These are phyloP conservation scores for Brasilioporus rufonigricans DNA, from an alignment of 768 basidiomycete species.

Conservation along the genomic window DNA sequence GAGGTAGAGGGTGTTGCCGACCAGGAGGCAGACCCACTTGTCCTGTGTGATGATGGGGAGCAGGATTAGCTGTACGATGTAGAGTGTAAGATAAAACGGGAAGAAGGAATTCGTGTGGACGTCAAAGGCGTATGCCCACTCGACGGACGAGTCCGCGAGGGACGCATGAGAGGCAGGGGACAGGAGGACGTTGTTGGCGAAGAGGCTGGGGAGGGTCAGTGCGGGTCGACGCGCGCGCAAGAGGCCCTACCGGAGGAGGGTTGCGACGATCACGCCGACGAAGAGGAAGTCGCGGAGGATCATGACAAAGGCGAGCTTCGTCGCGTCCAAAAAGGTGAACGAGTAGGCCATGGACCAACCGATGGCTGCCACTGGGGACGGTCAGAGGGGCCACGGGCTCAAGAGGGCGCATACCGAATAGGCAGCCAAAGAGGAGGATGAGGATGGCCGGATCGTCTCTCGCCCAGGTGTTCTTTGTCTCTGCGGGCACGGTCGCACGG, in stretches of 20 bases:
- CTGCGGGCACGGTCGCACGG: constrained; percentile 37
- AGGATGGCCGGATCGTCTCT: constrained; percentile 96
- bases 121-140: constrained; percentile 96
- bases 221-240: constrained; percentile 3
- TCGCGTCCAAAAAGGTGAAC: constrained; percentile 49
- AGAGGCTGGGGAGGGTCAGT: constrained; percentile 45
- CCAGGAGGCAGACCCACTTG: constrained; percentile 92
- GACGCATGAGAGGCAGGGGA: constrained; percentile 73
- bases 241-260: constrained; percentile 61
- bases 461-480: constrained; percentile 98
- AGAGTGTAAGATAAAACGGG: constrained; percentile 86
- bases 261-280: constrained; percentile 70
- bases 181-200: constrained; percentile 67
- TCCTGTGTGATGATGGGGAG: constrained; percentile 78
- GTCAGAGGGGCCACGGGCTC: background rate
- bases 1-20: constrained; percentile 79
- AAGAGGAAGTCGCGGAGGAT: constrained; percentile 86
- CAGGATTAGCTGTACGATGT: constrained; percentile 84
- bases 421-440: constrained; percentile 76
- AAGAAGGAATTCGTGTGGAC: constrained; percentile 98
- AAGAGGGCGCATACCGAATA: constrained; percentile 49
- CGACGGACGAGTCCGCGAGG: constrained; percentile 67
- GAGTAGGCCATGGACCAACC: constrained; percentile 88
- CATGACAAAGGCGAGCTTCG: constrained; percentile 76
- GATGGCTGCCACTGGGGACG: constrained; percentile 63